Conservation (phyloP, 129 eudicot species). For the Calendula officinalis region DNA sequence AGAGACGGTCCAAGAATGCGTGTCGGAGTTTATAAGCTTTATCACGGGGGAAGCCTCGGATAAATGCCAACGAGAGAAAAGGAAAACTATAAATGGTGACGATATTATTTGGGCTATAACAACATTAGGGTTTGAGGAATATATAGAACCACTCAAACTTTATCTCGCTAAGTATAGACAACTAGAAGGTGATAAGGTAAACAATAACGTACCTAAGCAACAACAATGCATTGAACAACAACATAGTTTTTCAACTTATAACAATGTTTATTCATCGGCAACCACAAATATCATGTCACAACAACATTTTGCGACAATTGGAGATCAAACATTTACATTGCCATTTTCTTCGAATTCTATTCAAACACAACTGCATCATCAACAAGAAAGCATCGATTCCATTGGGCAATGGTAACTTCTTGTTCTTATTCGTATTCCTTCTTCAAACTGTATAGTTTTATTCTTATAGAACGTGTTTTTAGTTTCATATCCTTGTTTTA, state of each 20-base stretch:
- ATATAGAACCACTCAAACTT: conserved; percentile 53
- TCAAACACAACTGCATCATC: conserved; percentile 41
- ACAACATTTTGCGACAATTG: conserved; percentile 36
- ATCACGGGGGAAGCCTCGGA: conserved; percentile 70
- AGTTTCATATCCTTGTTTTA: too few species aligned
- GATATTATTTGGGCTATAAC: conserved; percentile 68
- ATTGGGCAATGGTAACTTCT: conserved; percentile 50
- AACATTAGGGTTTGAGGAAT: conserved; percentile 67
- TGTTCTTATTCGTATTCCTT: background rate
- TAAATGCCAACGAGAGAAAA: conserved; percentile 63
- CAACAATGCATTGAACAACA: conserved; percentile 37
- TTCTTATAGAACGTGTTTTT: too few species aligned
- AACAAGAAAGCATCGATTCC: conserved; percentile 52
- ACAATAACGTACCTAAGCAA: conserved; percentile 41
- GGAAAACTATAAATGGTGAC: conserved; percentile 70
- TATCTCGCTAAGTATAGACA: conserved; percentile 60
- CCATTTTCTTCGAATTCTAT: conserved; percentile 46
- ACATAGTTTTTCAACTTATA: conserved; percentile 20
- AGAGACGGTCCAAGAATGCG: conserved; percentile 75
- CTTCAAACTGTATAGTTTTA: background rate
- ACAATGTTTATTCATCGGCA: conserved; percentile 23
- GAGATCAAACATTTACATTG: conserved; percentile 49
- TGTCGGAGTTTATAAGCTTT: conserved; percentile 67
- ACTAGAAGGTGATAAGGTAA: conserved; percentile 48
- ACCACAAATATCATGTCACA: conserved; percentile 37